Evolutionary conservation across 202 grass and related monocot genomes (phyloP).

Genomic region (Panicum virgatum): DNA sequence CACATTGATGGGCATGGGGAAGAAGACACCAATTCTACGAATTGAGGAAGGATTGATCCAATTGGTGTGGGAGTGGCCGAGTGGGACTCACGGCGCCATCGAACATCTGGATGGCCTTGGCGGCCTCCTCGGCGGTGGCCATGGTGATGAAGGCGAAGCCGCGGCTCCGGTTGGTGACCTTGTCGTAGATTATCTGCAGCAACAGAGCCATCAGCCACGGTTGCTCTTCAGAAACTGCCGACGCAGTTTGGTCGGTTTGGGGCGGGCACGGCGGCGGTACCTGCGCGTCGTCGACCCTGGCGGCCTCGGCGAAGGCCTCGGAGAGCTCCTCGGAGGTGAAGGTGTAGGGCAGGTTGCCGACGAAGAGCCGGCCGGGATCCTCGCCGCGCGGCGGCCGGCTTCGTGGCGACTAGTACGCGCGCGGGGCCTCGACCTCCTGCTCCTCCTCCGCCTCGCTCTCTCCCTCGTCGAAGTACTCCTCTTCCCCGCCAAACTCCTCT

Average conservation of each 20-base stretch:
- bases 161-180: constrained; percentile 76
- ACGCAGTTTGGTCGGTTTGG: not conserved
- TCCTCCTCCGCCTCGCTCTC: not conserved
- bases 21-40: not conserved
- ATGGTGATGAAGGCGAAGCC: constrained; percentile 93
- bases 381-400: constrained; percentile 45
- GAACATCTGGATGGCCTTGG: constrained; percentile 82
- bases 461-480: constrained; percentile 17
- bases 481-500: constrained; percentile 23
- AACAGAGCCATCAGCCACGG: not conserved
- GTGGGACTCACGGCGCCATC: constrained; percentile 74
- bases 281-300: constrained; percentile 65
- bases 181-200: constrained; percentile 77
- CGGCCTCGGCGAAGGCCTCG: constrained; percentile 68
- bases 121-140: constrained; percentile 61
- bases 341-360: constrained; percentile 81
- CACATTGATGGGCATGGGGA: not conserved
- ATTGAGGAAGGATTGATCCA: not conserved
- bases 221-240: not conserved
- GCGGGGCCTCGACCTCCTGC: constrained; percentile 22
- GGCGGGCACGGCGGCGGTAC: not conserved
- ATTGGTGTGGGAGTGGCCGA: too few relatives aligned
- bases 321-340: constrained; percentile 62
- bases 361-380: constrained; percentile 70
- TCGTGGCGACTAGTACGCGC: constrained; percentile 31